Percentiles rank a stretch among this genome's conserved stretches.
Evolutionary conservation across 805 yeast species (phyloP).

Genomic region (Millerozyma acaciae): DNA sequence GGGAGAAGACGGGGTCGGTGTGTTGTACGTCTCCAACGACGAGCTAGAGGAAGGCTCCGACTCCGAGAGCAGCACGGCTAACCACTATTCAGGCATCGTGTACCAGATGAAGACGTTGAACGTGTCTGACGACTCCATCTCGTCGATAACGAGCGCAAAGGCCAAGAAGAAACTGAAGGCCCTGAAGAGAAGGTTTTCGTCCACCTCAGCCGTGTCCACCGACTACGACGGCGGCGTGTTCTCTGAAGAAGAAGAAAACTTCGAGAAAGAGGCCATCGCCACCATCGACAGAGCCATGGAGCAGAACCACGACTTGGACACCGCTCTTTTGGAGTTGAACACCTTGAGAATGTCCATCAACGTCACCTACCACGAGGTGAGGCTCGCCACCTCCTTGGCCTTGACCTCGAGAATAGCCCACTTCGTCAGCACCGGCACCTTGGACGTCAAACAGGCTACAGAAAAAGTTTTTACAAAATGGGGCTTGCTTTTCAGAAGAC

Average conservation of each 20-base stretch:
- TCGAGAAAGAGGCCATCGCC: conserved; percentile 85
- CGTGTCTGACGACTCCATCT: conserved; percentile 56
- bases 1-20: conserved; percentile 52
- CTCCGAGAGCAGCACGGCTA: conserved; percentile 31
- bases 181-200: conserved; percentile 30
- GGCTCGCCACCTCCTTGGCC: conserved; percentile 75
- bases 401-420: conserved; percentile 66
- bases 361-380: conserved; percentile 89
- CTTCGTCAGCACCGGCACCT: conserved; percentile 71
- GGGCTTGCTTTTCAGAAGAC: conserved; percentile 78
- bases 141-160: conserved; percentile 47
- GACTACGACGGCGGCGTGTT: conserved; percentile 42
- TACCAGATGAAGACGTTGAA: conserved; percentile 47
- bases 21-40: conserved; percentile 44
- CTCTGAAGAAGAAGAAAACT: conserved; percentile 55
- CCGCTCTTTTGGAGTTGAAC: conserved; percentile 87
- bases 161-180: conserved; percentile 29
- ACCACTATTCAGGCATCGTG: conserved; percentile 39
- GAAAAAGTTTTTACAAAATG: conserved; percentile 73
- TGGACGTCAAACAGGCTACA: conserved; percentile 72
- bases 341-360: conserved; percentile 97
- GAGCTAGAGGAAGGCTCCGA: conserved; percentile 40
- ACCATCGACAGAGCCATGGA: conserved; percentile 90
- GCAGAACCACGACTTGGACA: conserved; percentile 88
- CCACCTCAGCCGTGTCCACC: conserved; percentile 39